These are phyloP conservation scores for Aspergillus sp. DNA, from an alignment of 2,329 filamentous ascomycete species.

Conservation along the genomic window DNA sequence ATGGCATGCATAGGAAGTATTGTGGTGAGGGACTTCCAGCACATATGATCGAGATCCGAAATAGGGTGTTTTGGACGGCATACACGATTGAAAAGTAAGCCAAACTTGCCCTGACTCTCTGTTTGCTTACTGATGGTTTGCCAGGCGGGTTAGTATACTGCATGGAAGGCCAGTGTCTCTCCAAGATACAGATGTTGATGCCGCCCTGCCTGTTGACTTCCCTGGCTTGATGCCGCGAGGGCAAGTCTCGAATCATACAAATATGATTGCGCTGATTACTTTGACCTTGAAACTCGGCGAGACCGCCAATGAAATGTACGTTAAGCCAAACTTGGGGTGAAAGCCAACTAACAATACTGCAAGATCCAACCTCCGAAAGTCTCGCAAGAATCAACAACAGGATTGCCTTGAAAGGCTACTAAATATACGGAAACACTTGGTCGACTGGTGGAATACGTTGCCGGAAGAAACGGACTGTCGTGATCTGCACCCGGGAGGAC, in stretches of 20 bases:
- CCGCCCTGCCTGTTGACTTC: conserved; percentile 55
- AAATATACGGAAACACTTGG: conserved; percentile 42
- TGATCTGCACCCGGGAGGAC: conserved; percentile 47
- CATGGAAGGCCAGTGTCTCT: conserved; percentile 62
- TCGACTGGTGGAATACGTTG: conserved; percentile 49
- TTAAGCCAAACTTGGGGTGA: neutral
- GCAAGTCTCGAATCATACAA: conserved; percentile 50
- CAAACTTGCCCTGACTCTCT: neutral
- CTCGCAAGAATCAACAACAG: conserved; percentile 44
- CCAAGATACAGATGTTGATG: conserved; percentile 58
- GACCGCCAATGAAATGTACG: conserved; percentile 47
- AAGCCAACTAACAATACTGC: conserved; percentile 25
- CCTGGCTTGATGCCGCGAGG: conserved; percentile 49
- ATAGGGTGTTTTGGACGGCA: conserved; percentile 62
- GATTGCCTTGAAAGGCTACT: conserved; percentile 47
- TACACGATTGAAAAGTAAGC: conserved; percentile 61
- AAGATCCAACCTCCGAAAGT: conserved; percentile 45
- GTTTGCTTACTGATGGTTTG: conserved; percentile 15
- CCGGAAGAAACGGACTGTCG: conserved; percentile 45
- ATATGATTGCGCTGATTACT: conserved; percentile 54
- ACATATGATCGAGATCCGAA: conserved; percentile 57
- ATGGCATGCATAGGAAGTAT: conserved; percentile 63
- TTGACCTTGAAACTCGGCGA: conserved; percentile 48
- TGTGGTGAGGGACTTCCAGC: conserved; percentile 53
- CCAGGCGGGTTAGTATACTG: conserved; percentile 59